Conservation (phyloP, 179 eudicot genomes). For the Beta macrorhiza region DNA sequence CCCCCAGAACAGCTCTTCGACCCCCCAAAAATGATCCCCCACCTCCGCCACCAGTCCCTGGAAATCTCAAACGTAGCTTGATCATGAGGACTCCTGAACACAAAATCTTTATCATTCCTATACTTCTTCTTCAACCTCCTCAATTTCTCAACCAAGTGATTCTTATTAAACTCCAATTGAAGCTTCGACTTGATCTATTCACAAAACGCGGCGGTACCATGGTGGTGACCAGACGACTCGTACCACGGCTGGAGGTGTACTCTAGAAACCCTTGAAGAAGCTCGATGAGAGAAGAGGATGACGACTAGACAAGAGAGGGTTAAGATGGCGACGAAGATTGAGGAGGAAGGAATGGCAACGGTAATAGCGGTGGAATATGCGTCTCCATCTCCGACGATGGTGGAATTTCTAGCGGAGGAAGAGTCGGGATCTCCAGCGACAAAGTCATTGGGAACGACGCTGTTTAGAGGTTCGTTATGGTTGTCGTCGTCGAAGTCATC, state of each 20-base stretch:
- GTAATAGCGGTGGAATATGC: constrained; percentile 23
- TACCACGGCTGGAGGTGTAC: constrained; percentile 47
- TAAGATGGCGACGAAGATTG: too few relatives aligned
- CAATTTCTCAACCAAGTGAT: constrained; percentile 44
- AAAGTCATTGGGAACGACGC: constrained; percentile 28
- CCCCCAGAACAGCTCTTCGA: too few relatives aligned
- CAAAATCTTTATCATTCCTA: constrained; percentile 32
- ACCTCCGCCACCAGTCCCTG: constrained; percentile 3
- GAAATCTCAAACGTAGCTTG: constrained; percentile 33
- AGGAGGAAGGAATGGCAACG: constrained; percentile 20
- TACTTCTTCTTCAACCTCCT: constrained; percentile 58
- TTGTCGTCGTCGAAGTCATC: constrained; percentile 30
- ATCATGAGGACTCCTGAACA: constrained; percentile 44
- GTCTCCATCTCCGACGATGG: neutral
- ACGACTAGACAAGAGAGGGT: neutral
- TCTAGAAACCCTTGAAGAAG: constrained; percentile 73
- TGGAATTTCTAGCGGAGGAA: constrained; percentile 31
- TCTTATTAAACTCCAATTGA: constrained; percentile 48
- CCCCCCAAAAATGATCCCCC: too few relatives aligned
- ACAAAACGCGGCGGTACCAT: constrained; percentile 75
- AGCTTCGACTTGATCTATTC: constrained; percentile 75
- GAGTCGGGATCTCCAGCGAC: constrained; percentile 32
- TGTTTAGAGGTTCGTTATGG: constrained; percentile 36
- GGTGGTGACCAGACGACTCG: constrained; percentile 54
- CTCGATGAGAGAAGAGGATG: constrained; percentile 60